Base-by-base conservation (phyloP, 441 rosid species). In the Gossypium laxum region DNA sequence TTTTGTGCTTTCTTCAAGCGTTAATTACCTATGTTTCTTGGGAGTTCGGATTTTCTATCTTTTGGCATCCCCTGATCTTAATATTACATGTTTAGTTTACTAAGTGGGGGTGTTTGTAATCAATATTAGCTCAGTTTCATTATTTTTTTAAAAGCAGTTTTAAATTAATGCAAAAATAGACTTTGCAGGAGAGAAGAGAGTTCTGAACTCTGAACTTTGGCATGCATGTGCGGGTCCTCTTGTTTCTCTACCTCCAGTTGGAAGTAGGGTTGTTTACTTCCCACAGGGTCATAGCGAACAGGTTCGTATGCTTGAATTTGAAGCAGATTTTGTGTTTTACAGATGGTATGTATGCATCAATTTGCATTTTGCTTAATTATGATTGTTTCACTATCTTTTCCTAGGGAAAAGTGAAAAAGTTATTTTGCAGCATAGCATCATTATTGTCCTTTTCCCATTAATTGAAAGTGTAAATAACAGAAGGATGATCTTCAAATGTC, bases 161-260 rank as follows among this genome's bases (percentile, higher is more conserved):
- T 41, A 52, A 38, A 8, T 32, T 22, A 5, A 58, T 43, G 34
- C 73, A 43, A 22, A 32, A 72, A 64, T 57, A 55, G 59, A 76
- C 70, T 74, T 80, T 84, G 76, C 89, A 87, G 99, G 90, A 76
- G 98, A 95, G 79, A 91, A 75, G 75, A 86, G 92, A 83, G 96
- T 88, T 73, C 81, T 95, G 74, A 92, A 95, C 84, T 86, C 98
- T 62, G 99, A 95, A 80, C 95, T 95, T 38, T 95, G 99, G 99
- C 99, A 95, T 79, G 99, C 98, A 54, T 95, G 99, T 83, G 99
- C 99, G 60, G 99, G 99, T 75, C 99, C 99, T 80, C 95, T 95
- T 74, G 99, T 95, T 69, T 91, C 97, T 11, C 81, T 95, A 48
- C 98, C 99, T 68, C 90, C 88, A 45, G 80, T 88, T 58, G 98